Conservation (phyloP, 306 rosid genomes). For the Geum urbanum region DNA sequence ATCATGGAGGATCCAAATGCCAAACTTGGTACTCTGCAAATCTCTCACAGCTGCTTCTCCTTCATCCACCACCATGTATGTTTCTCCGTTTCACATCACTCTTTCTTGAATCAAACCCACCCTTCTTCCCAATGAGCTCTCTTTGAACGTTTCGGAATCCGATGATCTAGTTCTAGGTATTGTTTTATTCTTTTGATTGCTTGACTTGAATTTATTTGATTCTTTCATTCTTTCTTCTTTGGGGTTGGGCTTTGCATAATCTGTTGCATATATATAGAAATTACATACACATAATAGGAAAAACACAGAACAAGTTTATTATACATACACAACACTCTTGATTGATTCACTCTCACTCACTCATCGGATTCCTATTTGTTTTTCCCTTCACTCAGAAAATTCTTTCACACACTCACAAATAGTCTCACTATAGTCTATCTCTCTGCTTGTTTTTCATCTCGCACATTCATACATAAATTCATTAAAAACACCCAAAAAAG, state of each 20-base stretch:
- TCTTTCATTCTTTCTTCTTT: conserved; percentile 75
- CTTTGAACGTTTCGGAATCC: conserved; percentile 85
- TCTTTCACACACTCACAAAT: conserved; percentile 57
- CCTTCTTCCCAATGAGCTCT: conserved; percentile 43
- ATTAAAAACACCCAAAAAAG: not conserved
- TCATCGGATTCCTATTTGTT: conserved; percentile 89
- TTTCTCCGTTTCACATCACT: conserved; percentile 44
- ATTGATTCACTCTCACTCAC: conserved; percentile 35
- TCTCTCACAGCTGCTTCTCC: conserved; percentile 38
- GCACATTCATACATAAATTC: conserved; percentile 13
- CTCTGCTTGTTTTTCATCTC: conserved; percentile 22
- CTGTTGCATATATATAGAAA: conserved; percentile 30
- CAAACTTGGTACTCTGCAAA: conserved; percentile 46
- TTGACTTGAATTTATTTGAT: conserved; percentile 5
- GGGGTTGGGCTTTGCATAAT: conserved; percentile 46
- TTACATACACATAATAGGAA: conserved; percentile 48
- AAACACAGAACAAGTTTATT: conserved; percentile 37
- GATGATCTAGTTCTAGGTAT: conserved; percentile 73
- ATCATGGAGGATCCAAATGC: conserved; percentile 50
- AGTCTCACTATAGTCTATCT: conserved; percentile 27
- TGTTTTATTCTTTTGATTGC: conserved; percentile 24
- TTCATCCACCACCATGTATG: conserved; percentile 55
- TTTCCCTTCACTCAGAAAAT: conserved; percentile 11
- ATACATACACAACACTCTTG: conserved; percentile 29
- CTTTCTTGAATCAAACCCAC: conserved; percentile 30